A percentile compares a stretch with the other conserved stretches of the same genome.
These are phyloP conservation scores for Talaromyces ruber DNA, from an alignment of 495 filamentous ascomycete species.

Conservation along the genomic window DNA sequence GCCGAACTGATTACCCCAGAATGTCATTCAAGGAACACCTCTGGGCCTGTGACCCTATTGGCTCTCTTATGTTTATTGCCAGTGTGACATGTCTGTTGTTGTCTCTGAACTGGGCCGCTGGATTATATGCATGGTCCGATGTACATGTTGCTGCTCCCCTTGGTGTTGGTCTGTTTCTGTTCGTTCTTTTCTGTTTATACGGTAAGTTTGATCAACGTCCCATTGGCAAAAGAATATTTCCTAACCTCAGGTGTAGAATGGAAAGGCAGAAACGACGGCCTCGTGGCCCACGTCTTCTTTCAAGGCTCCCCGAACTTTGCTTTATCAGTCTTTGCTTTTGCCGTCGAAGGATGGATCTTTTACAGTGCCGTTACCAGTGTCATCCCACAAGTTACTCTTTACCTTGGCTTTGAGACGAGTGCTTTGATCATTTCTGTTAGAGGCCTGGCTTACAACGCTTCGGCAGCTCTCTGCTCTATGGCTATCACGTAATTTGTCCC, in stretches of 20 bases:
- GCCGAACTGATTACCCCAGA: constrained; percentile 25
- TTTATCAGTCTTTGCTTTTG: constrained; percentile 44
- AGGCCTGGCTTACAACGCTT: background rate
- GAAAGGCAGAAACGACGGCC: constrained; percentile 41
- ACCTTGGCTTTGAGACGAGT: constrained; percentile 42
- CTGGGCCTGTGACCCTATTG: constrained; percentile 47
- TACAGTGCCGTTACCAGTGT: constrained; percentile 48
- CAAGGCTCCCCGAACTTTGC: constrained; percentile 41
- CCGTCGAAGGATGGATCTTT: constrained; percentile 51
- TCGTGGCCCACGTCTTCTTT: constrained; percentile 49
- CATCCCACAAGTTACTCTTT: constrained; percentile 42
- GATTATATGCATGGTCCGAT: constrained; percentile 37
- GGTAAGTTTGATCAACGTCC: constrained; percentile 16
- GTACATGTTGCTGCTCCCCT: constrained; percentile 41
- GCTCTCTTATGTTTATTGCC: constrained; percentile 37
- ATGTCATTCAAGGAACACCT: constrained; percentile 31
- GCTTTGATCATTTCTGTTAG: constrained; percentile 8
- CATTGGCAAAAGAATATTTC: background rate
- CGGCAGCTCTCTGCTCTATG: background rate
- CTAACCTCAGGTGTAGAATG: constrained; percentile 28
- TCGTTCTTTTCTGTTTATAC: constrained; percentile 37
- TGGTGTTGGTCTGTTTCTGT: constrained; percentile 31
- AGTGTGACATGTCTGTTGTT: constrained; percentile 41
- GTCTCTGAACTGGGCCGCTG: constrained; percentile 44
- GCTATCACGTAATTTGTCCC: background rate